Evolutionary conservation across 371 early-diverging fungal genomes (phyloP), one percentile per base, ranked within the genome.

Genomic region (Racocetra persica): DNA sequence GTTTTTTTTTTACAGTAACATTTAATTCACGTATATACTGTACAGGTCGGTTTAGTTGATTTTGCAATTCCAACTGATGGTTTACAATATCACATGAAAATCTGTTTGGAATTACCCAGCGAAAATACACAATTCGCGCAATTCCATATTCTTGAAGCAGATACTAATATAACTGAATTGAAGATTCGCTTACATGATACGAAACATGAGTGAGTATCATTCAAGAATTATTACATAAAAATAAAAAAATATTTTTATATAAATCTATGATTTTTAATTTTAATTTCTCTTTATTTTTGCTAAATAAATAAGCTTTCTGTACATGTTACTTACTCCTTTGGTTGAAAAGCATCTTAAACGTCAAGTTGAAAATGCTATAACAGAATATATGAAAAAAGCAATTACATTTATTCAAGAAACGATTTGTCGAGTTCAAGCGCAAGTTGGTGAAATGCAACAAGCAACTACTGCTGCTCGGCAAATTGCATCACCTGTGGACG

Each of bases 301-400:
- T 75, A 54, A 59, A 28, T 72, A 49, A 49, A 49, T 49, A 11
- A 73, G 71, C 36, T 45, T 80, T 51, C 28, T 87, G 49, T 87
- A 87, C 83, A 86, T 82, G 82, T 20, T 87, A 1, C 57, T 83
- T n/a, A 81, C 81, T 70, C 87, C 85, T 18, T 69, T 86, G 28
- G 76, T 84, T n/a, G 81, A 85, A 52, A 82, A 72, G 22, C 67
- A 52, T 14, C 80, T 84, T 69, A 85, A 84, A 81, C 70, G 70
- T 54, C 81, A 85, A 59, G 63, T 85, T 26, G 88, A 86, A 60
- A 80, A 82, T 55, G 59, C 71, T 3, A 74, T 87, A 65, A 76
- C 59, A 11, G 82, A 82, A 1, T 36, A 74, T 20, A 41, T 86
- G 52, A 24, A 75, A 38, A 82, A 82, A 28, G 45, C 82, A 65